Evolutionary conservation across 768 basidiomycete genomes (phyloP), one percentile per base, ranked within the genome.

Genomic region (Russula abietina): DNA sequence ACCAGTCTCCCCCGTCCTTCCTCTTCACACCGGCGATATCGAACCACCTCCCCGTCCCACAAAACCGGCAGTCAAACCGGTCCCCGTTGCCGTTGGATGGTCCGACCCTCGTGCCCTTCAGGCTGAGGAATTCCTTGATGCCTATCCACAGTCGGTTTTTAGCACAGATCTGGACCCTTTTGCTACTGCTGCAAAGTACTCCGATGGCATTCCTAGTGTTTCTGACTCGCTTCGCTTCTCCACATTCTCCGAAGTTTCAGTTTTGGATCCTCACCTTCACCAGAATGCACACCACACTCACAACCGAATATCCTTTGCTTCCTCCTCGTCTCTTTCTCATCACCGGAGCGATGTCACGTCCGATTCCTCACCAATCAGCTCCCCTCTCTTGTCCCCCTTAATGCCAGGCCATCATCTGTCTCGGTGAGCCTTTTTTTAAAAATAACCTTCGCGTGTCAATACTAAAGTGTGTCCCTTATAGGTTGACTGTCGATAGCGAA

Each of bases 121-220:
- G 46, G 85, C 84, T 19, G 85, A 87, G 67, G 65, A 65, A 19
- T 67, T 32, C 62, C 67, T 24, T 59, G 69, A 59, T 68, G 71
- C 66, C 67, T 75, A 55, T 62, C 63, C 49, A 71, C 78, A 80
- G 45, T 87, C 87, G 2, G 73, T 88, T 59, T 70, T 87, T 57
- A 85, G 85, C 4, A 76, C 85, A 11, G 87, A 88, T 67, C 62
- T 75, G 8, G 86, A 88, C 74, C 86, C 86, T 6, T 87, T 88
- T 68, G 83, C 83, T 30, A 77, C 83, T 33, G 78, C 81, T 22
- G 77, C 77, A 49, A 76, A 77, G 48, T 75, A 81, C 39, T 70
- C 80, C 26, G 66, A 80, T 67, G 30, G 75, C 73, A 71, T 73
- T 74, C 75, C 64, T 57, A 68, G 72, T 49, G 48, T 73, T 61